Percentiles rank a stretch among this genome's conserved stretches.
phyloP scores from a whole-genome alignment of 129 eudicot genomes.

The Pulicaria dysenterica region DNA sequence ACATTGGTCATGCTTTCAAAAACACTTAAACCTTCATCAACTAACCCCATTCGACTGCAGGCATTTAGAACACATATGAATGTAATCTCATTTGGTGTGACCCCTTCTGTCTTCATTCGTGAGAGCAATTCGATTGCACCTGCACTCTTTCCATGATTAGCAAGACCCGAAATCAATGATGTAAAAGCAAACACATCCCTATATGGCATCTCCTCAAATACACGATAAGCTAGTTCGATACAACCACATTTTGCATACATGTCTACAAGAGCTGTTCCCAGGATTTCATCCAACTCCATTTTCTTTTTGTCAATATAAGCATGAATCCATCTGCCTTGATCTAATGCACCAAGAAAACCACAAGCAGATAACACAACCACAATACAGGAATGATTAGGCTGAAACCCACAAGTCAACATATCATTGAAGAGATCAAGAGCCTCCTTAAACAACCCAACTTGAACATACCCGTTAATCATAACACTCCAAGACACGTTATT shows the following conservation, averaged over 20 bases:
- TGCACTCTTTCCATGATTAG: conserved; percentile 61
- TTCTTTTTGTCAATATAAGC: conserved; percentile 50
- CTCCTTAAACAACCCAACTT: conserved; percentile 58
- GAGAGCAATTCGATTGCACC: conserved; percentile 44
- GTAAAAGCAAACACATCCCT: conserved; percentile 66
- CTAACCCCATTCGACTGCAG: conserved; percentile 61
- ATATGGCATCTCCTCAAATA: conserved; percentile 52
- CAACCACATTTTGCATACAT: conserved; percentile 92
- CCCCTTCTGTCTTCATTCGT: conserved; percentile 57
- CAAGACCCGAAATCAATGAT: conserved; percentile 65
- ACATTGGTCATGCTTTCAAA: conserved; percentile 50
- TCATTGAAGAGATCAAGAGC: conserved; percentile 61
- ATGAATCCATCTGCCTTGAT: conserved; percentile 82
- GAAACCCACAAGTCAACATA: conserved; percentile 53
- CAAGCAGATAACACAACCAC: conserved; percentile 69
- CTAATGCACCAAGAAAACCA: conserved; percentile 68
- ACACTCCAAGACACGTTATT: conserved; percentile 81
- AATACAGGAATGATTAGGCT: conserved; percentile 55
- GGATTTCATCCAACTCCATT: conserved; percentile 49
- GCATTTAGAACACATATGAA: conserved; percentile 58
- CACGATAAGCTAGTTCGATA: conserved; percentile 51
- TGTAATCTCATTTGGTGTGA: conserved; percentile 67
- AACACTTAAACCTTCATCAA: conserved; percentile 54
- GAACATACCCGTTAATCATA: conserved; percentile 70
- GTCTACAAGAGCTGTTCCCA: conserved; percentile 72